phyloP scores from a whole-genome alignment of 352 stramenopile species.

The Pythium sukuiense region DNA sequence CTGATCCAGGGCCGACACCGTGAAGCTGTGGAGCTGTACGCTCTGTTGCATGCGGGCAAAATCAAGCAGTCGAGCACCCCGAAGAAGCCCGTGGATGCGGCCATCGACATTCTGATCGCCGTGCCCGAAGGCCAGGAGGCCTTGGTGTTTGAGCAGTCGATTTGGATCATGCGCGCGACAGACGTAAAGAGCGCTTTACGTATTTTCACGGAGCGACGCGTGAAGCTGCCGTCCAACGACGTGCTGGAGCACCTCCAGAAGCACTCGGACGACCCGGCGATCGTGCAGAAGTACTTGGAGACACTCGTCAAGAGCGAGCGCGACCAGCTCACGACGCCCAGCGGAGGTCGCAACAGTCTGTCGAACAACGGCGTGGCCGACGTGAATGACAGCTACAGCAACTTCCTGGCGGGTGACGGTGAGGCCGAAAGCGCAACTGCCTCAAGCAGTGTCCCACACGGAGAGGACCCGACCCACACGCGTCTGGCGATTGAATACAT shows the following conservation, averaged over 20 bases:
- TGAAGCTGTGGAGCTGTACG: conserved; percentile 82
- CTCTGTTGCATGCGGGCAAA: conserved; percentile 70
- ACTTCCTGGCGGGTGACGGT: conserved; percentile 72
- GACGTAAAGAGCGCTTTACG: conserved; percentile 74
- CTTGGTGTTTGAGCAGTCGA: conserved; percentile 87
- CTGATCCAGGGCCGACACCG: conserved; percentile 67
- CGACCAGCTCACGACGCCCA: conserved; percentile 27
- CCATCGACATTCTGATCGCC: conserved; percentile 86
- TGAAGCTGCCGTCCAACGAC: conserved; percentile 71
- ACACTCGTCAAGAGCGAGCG: conserved; percentile 64
- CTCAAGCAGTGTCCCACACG: conserved; percentile 19
- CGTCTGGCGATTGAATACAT: conserved; percentile 85
- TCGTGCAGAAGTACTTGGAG: conserved; percentile 83
- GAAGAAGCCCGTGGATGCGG: conserved; percentile 86
- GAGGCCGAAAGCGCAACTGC: conserved; percentile 41
- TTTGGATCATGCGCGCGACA: conserved; percentile 83
- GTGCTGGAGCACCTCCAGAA: conserved; percentile 76
- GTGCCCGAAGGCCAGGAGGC: conserved; percentile 75
- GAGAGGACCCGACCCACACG: conserved; percentile 78
- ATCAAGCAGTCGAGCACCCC: conserved; percentile 87
- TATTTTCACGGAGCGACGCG: conserved; percentile 79
- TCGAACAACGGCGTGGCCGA: conserved; percentile 17
- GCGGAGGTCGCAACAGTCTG: conserved; percentile 15
- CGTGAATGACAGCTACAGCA: conserved; percentile 82
- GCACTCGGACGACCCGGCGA: conserved; percentile 66